Base-by-base conservation (phyloP, 2,329 filamentous ascomycete species). In the Hymenoscyphus infarciens region DNA sequence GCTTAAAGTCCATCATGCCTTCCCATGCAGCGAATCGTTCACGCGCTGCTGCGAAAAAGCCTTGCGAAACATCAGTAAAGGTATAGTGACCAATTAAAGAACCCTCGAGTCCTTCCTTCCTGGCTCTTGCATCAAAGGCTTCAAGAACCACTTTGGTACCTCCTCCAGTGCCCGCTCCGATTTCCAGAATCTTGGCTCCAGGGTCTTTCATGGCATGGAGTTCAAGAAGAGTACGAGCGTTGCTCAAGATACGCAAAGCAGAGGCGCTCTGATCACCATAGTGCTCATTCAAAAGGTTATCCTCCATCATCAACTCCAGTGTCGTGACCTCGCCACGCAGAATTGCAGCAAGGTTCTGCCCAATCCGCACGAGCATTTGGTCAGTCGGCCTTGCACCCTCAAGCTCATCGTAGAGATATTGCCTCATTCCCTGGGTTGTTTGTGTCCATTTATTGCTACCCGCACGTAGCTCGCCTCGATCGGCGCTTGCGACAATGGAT, bases 41-140 rank as follows among this genome's bases (percentile, higher is more conserved):
- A 53, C 67, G 67, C 3, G 75, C 75, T 5, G 63, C 63, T 52
- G 70, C 72, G 60, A 79, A 78, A 64, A 77, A 73, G 5, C 64
- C 67, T 2, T 63, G 42, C 2, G 64, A 67, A 11, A 72, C 63
- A 61, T 73, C 71, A 2, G 71, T 73, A 56, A 63, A 73, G 1
- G 27, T 49, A 59, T 72, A 72, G 6, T 38, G 11, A 7, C 22
- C 42, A 35, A 52, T 6, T 16, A 54, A 39, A 52, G 38, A 49
- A 49, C 38, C 39, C 2, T 13, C 10, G 11, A 6, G 15, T n/a
- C 25, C 19, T 49, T 31, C 42, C 5, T 15, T n/a, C 19, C n/a
- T n/a, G n/a, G 49, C 49, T 16, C 16, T 39, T 11, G 15, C 29
- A 22, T 68, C 73, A 49, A 61, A 27, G 25, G 29, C 15, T 62